Percentiles rank a stretch among this genome's conserved stretches.
phyloP scores from a whole-genome alignment of 106 monocot species.

The Dendrobium officinale region DNA sequence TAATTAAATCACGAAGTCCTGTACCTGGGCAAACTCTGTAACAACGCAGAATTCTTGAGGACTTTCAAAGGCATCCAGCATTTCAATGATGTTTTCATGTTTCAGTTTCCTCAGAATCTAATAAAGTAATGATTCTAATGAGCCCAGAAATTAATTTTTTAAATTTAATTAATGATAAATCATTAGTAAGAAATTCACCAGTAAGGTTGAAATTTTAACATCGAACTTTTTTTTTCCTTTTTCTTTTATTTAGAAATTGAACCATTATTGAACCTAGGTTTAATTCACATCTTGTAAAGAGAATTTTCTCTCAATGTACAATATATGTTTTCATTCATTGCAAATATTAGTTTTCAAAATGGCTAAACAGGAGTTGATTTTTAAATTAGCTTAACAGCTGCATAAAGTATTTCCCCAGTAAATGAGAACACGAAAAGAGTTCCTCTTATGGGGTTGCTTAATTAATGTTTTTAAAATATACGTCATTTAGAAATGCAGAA shows the following conservation, averaged over 20 bases:
- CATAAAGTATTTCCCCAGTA: neutral
- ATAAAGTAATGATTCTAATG: neutral
- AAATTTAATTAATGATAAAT: neutral
- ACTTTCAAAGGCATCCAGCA: constrained; percentile 95
- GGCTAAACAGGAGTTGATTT: neutral
- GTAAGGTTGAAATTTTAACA: neutral
- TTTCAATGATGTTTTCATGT: constrained; percentile 97
- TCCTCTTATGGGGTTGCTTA: neutral
- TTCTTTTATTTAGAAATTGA: neutral
- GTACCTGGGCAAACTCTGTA: constrained; percentile 99
- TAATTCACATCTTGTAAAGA: neutral
- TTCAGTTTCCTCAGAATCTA: constrained; percentile 95
- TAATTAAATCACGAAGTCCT: neutral
- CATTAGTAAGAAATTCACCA: neutral
- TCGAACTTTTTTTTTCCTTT: neutral
- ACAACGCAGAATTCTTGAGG: constrained; percentile 98
- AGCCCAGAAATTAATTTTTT: neutral
- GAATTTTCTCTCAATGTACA: neutral
- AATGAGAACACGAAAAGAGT: neutral
- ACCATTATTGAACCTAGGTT: neutral
- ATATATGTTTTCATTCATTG: neutral
- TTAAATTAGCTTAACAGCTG: neutral
- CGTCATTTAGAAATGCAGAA: too few relatives aligned
- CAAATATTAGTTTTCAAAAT: neutral
- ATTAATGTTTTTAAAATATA: too few relatives aligned